These are phyloP conservation scores for Didymella lethalis DNA, from an alignment of 2,329 filamentous ascomycete species.

Conservation along the genomic window DNA sequence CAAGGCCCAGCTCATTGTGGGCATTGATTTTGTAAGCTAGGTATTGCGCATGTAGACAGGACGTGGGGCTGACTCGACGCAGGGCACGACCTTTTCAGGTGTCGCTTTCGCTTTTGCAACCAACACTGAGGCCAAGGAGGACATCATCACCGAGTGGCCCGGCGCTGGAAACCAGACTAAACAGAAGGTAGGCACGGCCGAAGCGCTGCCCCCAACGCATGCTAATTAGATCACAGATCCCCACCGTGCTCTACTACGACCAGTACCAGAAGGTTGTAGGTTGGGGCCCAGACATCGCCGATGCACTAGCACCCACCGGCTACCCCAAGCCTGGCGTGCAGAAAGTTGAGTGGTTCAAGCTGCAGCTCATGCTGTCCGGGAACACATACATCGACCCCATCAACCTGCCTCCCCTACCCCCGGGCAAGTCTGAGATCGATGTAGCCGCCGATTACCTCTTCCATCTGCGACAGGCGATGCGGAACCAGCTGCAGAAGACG, in stretches of 20 bases:
- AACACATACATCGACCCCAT: conserved; percentile 99
- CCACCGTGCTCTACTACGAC: conserved; percentile 99
- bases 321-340: conserved; percentile 98
- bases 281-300: conserved; percentile 97
- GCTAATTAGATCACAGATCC: conserved; percentile 70
- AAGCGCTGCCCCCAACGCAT: not conserved
- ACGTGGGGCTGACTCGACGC: conserved; percentile 17
- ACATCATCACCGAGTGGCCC: conserved; percentile 99
- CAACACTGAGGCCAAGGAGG: conserved; percentile 96
- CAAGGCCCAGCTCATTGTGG: conserved; percentile 97
- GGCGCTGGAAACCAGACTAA: conserved; percentile 97
- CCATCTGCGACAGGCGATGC: conserved; percentile 96
- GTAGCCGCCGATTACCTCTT: conserved; percentile 99
- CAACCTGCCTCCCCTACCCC: conserved; percentile 95
- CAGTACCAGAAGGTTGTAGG: conserved; percentile 99
- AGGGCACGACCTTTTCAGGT: conserved; percentile 98
- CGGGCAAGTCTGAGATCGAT: conserved; percentile 98
- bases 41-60: not conserved
- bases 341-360: conserved; percentile 99
- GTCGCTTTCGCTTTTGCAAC: conserved; percentile 93
- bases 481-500: conserved; percentile 93
- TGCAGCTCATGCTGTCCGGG: conserved; percentile 97
- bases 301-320: conserved; percentile 93
- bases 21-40: conserved; percentile 87
- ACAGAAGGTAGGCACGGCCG: conserved; percentile 77